phyloP scores from a whole-genome alignment of 768 basidiomycete species.

The Mycena amicta region DNA sequence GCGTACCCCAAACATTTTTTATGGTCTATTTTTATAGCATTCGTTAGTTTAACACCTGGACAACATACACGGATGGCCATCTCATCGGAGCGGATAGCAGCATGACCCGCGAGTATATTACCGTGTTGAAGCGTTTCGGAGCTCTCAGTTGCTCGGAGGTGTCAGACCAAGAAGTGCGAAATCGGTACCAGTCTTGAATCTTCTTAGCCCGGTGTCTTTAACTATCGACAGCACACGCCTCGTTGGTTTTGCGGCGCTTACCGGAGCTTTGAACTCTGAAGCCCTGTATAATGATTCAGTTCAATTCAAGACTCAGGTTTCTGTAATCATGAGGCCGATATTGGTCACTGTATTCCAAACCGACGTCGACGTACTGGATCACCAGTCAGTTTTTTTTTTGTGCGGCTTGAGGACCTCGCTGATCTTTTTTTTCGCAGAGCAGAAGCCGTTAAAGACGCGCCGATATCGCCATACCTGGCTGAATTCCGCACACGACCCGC shows the following conservation, averaged over 20 bases:
- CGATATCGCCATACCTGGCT: slow-evolving; percentile 76
- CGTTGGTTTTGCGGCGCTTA: slow-evolving; percentile 82
- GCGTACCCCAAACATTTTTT: too few species aligned
- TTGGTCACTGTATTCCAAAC: slow-evolving; percentile 68
- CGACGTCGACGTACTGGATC: slow-evolving; percentile 57
- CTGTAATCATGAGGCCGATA: slow-evolving; percentile 71
- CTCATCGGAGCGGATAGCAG: slow-evolving; percentile 76
- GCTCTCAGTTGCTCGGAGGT: slow-evolving; percentile 53
- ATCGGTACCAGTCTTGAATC: slow-evolving; percentile 52
- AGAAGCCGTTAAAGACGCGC: slow-evolving; percentile 62
- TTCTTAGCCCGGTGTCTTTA: neutral
- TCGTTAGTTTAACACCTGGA: slow-evolving; percentile 86
- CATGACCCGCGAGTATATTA: slow-evolving; percentile 71
- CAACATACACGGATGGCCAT: slow-evolving; percentile 87
- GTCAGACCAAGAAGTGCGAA: slow-evolving; percentile 70
- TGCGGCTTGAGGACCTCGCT: slow-evolving; percentile 9
- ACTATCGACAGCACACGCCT: slow-evolving; percentile 65
- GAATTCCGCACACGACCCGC: slow-evolving; percentile 84
- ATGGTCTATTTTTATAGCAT: neutral
- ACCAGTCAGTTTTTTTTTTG: slow-evolving; percentile 69
- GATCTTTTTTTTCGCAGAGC: slow-evolving; percentile 44
- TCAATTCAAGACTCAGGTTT: slow-evolving; percentile 74
- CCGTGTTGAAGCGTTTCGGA: slow-evolving; percentile 66
- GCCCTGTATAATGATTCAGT: slow-evolving; percentile 72
- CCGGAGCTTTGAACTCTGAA: slow-evolving; percentile 81